Percentiles rank a stretch among this genome's conserved stretches.
phyloP scores from a whole-genome alignment of 352 stramenopile species.

The Globisporangium megalacanthum region DNA sequence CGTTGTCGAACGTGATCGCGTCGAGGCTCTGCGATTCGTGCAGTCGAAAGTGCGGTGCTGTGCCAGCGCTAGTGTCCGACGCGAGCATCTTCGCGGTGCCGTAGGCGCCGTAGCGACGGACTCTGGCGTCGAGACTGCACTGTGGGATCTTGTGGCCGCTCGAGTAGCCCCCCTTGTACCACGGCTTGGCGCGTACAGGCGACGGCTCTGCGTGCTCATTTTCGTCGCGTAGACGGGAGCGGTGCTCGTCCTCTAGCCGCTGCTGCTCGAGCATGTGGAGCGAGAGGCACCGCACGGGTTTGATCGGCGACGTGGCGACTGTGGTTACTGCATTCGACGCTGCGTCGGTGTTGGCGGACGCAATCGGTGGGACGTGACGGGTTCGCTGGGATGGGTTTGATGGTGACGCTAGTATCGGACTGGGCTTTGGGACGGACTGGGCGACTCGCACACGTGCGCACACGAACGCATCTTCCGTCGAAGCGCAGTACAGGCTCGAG shows the following conservation, averaged over 20 bases:
- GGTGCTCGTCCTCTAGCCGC: slow-evolving; percentile 7
- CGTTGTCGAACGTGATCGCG: slow-evolving; percentile 20
- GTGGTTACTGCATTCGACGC: neutral
- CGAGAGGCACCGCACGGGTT: slow-evolving; percentile 22
- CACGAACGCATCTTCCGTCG: slow-evolving; percentile 41
- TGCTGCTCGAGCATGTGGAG: slow-evolving; percentile 24
- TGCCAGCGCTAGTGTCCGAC: slow-evolving; percentile 17
- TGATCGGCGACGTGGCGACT: slow-evolving; percentile 16
- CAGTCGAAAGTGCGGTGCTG: slow-evolving; percentile 20
- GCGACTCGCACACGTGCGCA: slow-evolving; percentile 11
- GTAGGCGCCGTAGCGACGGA: slow-evolving; percentile 50
- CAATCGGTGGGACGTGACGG: slow-evolving; percentile 4
- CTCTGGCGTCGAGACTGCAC: slow-evolving; percentile 39
- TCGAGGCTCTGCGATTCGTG: slow-evolving; percentile 34
- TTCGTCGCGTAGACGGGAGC: slow-evolving; percentile 1
- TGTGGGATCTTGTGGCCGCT: slow-evolving; percentile 21
- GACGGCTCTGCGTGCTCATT: slow-evolving; percentile 6
- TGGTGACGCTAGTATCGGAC: neutral
- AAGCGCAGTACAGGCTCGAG: slow-evolving; percentile 38
- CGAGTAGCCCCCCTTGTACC: slow-evolving; percentile 40
- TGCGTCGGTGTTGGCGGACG: neutral
- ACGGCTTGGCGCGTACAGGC: slow-evolving; percentile 31
- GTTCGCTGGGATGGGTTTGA: slow-evolving; percentile 1
- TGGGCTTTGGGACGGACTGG: slow-evolving; percentile 17
- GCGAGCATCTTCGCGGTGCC: slow-evolving; percentile 36